These are phyloP conservation scores for Gamarada debralockiae DNA, from an alignment of 495 filamentous ascomycete species.

Conservation along the genomic window DNA sequence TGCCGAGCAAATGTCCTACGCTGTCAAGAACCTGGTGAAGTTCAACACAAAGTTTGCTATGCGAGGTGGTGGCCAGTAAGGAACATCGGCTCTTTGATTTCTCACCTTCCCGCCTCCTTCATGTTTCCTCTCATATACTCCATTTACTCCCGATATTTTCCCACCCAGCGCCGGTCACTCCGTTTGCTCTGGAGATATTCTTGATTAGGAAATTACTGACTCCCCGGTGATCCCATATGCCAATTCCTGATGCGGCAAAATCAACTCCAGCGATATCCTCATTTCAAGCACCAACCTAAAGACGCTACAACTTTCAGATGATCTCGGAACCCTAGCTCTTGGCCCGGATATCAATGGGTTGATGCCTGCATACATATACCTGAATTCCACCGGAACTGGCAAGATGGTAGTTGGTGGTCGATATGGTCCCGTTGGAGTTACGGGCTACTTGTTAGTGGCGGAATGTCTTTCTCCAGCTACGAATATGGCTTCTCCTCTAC, in stretches of 20 bases:
- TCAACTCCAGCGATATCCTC: slow-evolving; percentile 24
- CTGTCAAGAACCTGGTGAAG: not conserved
- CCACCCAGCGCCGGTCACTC: too few relatives aligned
- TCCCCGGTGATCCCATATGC: too few relatives aligned
- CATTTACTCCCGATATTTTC: too few relatives aligned
- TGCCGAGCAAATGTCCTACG: not conserved
- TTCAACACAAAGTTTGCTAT: slow-evolving; percentile 29
- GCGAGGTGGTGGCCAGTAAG: slow-evolving; percentile 31
- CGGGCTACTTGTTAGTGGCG: slow-evolving; percentile 47
- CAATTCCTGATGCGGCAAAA: slow-evolving; percentile 24
- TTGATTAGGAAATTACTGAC: too few relatives aligned
- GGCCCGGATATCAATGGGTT: slow-evolving; percentile 37
- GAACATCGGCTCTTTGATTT: not conserved
- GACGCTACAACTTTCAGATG: slow-evolving; percentile 25
- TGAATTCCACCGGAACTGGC: slow-evolving; percentile 36
- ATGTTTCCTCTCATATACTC: not conserved
- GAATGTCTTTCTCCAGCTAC: slow-evolving; percentile 27
- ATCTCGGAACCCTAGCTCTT: slow-evolving; percentile 30
- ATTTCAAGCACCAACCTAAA: slow-evolving; percentile 28
- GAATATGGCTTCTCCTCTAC: slow-evolving; percentile 31
- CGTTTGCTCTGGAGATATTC: too few relatives aligned
- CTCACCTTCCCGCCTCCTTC: not conserved
- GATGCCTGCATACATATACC: slow-evolving; percentile 44
- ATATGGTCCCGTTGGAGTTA: slow-evolving; percentile 47
- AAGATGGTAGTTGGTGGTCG: slow-evolving; percentile 51